Evolutionary conservation across 1,284 basidiomycete genomes (phyloP).

Genomic region (Marasmius sp.): DNA sequence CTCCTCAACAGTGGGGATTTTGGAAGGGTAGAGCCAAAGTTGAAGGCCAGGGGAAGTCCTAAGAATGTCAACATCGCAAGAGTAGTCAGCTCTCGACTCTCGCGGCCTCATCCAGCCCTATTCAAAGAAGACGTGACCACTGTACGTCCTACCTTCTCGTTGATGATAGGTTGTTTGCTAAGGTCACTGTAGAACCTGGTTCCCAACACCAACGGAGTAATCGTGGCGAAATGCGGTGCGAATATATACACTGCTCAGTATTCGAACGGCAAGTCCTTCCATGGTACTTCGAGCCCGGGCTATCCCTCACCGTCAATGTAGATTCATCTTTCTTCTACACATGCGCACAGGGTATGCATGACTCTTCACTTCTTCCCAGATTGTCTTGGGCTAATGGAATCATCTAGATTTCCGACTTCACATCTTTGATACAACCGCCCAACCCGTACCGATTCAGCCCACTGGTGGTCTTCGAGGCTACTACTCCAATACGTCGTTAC

Average conservation of each 20-base stretch:
- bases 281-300: conserved; percentile 4
- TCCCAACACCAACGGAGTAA: conserved; percentile 86
- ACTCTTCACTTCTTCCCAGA: not conserved
- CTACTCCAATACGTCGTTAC: conserved; percentile 39
- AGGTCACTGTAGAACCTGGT: conserved; percentile 57
- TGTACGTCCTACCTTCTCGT: conserved; percentile 34
- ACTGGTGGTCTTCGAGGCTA: conserved; percentile 9
- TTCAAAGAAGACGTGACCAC: conserved; percentile 54
- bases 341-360: conserved; percentile 66
- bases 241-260: conserved; percentile 95
- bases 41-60: conserved; percentile 32
- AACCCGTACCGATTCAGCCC: conserved; percentile 30
- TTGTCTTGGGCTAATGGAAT: conserved; percentile 12
- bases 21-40: conserved; percentile 62
- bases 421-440: conserved; percentile 79
- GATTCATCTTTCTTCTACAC: conserved; percentile 85
- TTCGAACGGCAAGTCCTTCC: conserved; percentile 55
- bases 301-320: conserved; percentile 26
- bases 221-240: conserved; percentile 79
- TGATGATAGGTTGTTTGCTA: not conserved
- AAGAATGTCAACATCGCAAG: conserved; percentile 45
- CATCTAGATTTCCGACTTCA: conserved; percentile 80
- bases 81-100: conserved; percentile 42
- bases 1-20: conserved; percentile 86
- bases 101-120: conserved; percentile 33